Evolutionary conservation across 805 yeast species (phyloP).

Genomic region (Kregervanrija pseudodelftensis): DNA sequence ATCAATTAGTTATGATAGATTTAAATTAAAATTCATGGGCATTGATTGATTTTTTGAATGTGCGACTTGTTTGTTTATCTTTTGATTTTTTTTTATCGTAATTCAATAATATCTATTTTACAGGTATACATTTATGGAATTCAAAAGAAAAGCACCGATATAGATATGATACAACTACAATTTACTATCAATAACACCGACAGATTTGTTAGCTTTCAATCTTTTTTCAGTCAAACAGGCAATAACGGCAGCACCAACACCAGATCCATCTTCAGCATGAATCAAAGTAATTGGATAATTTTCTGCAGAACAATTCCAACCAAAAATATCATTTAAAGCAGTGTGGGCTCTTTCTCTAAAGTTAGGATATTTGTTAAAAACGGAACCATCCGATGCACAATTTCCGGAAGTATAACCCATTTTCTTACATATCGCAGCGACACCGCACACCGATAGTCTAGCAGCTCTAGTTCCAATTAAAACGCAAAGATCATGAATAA

Average conservation of each 20-base stretch:
- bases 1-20: no score
- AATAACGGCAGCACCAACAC: constrained; percentile 97
- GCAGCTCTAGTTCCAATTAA: constrained; percentile 89
- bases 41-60: no score
- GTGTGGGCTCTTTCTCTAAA: constrained; percentile 84
- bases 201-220: constrained; percentile 54
- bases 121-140: no score
- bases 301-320: constrained; percentile 42
- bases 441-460: constrained; percentile 87
- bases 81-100: no score
- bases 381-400: constrained; percentile 97
- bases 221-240: constrained; percentile 90
- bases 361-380: constrained; percentile 86
- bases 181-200: constrained; percentile 11
- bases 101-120: no score
- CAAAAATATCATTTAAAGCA: constrained; percentile 84
- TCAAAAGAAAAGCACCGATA: no score
- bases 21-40: no score
- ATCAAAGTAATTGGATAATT: constrained; percentile 22
- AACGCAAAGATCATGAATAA: constrained; percentile 78
- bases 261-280: constrained; percentile 81
- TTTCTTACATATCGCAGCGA: constrained; percentile 89
- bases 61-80: no score
- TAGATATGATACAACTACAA: background rate
- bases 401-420: constrained; percentile 70